Conservation (phyloP, 2,329 filamentous ascomycete species). For the Didymella segeticola region DNA sequence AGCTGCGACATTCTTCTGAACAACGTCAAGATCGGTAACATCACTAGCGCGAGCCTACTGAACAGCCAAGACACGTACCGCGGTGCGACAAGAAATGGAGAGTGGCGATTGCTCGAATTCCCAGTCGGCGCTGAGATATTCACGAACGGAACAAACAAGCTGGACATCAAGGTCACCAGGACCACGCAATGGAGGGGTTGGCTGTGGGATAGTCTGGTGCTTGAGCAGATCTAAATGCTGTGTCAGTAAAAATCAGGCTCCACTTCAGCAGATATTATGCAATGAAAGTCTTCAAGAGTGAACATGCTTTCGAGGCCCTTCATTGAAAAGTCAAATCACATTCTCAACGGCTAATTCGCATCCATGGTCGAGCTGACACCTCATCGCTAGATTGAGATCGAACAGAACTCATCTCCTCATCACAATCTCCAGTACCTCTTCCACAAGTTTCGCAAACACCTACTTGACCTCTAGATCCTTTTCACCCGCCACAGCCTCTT, state of each 20-base stretch:
- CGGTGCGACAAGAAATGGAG: slow-evolving; percentile 55
- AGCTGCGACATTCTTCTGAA: slow-evolving; percentile 54
- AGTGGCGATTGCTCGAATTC: slow-evolving; percentile 58
- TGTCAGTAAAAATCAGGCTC: no score
- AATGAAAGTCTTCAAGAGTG: no score
- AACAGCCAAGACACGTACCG: slow-evolving; percentile 58
- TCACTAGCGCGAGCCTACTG: slow-evolving; percentile 47
- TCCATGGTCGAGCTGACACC: no score
- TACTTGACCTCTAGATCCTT: slow-evolving; percentile 21
- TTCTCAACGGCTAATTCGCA: no score
- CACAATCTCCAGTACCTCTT: no score
- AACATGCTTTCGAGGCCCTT: no score
- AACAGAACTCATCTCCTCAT: no score
- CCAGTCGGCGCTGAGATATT: slow-evolving; percentile 38
- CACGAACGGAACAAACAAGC: slow-evolving; percentile 43
- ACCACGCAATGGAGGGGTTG: slow-evolving; percentile 50
- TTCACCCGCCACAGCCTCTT: slow-evolving; percentile 23
- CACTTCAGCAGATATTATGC: no score
- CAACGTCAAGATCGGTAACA: slow-evolving; percentile 49
- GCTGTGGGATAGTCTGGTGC: slow-evolving; percentile 52
- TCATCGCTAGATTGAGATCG: no score
- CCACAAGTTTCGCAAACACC: no score
- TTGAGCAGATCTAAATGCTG: slow-evolving; percentile 39
- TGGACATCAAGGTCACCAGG: slow-evolving; percentile 49
- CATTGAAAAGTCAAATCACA: no score